Evolutionary conservation across 306 rosid genomes (phyloP).

Genomic region (Alnus rubra): DNA sequence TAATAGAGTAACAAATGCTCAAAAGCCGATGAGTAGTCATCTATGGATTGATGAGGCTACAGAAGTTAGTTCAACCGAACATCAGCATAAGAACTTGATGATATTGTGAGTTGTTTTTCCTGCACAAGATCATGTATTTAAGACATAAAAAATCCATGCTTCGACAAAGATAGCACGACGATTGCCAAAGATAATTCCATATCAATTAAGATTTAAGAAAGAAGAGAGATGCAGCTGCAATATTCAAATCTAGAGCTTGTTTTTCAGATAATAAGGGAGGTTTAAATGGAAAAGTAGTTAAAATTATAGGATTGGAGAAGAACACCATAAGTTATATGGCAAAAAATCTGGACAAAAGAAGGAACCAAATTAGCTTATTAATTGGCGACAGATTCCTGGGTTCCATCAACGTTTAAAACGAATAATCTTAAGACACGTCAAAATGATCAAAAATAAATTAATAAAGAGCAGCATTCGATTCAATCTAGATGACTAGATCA

Average conservation of each 20-base stretch:
- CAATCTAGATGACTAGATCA: neutral
- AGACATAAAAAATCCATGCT: neutral
- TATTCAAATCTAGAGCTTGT: neutral
- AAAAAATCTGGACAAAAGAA: neutral
- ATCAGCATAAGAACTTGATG: neutral
- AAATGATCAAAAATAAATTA: neutral
- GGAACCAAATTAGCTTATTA: neutral
- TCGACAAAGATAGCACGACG: neutral
- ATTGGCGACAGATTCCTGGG: neutral
- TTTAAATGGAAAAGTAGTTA: neutral
- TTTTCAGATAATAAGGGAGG: neutral
- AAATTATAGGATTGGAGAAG: neutral
- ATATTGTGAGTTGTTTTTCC: neutral
- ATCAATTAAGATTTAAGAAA: neutral
- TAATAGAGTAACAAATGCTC: neutral
- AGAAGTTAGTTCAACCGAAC: slow-evolving; percentile 2
- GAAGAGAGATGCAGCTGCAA: neutral
- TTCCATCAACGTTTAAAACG: neutral
- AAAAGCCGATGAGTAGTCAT: slow-evolving; percentile 21
- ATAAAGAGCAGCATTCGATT: neutral
- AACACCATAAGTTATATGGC: neutral
- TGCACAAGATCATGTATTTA: neutral
- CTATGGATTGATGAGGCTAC: slow-evolving; percentile 20
- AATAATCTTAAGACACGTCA: too few relatives aligned
- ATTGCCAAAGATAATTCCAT: neutral